These are phyloP conservation scores for Edaphochlamys debaryana DNA, from an alignment of 139 green algal species.

Conservation along the genomic window DNA sequence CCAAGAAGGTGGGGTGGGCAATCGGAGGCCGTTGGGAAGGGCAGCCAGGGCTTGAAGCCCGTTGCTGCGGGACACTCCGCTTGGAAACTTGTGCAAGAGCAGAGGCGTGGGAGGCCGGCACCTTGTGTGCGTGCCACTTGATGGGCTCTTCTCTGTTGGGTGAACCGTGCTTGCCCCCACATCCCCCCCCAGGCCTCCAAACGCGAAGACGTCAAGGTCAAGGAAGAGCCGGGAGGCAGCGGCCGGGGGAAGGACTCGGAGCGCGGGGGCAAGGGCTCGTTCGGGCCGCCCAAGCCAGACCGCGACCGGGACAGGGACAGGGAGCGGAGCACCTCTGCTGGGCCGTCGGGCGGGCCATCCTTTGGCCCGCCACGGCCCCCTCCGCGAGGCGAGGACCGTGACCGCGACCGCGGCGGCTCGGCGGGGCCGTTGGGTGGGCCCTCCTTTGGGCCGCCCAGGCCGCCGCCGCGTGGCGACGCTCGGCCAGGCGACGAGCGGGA, in stretches of 20 bases:
- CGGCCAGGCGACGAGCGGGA: not conserved
- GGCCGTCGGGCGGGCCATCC: conserved; percentile 1
- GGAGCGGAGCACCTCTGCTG: not conserved
- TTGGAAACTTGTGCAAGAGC: no score
- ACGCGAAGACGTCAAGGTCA: not conserved
- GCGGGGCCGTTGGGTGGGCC: not conserved
- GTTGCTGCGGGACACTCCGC: no score
- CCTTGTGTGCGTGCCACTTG: no score
- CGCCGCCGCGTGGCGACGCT: not conserved
- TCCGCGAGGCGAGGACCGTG: not conserved
- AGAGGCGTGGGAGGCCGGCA: no score
- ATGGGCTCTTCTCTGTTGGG: no score
- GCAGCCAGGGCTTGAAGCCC: no score
- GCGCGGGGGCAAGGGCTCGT: not conserved
- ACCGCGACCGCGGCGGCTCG: not conserved
- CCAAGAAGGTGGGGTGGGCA: conserved; percentile 11
- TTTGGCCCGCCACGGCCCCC: conserved; percentile 28
- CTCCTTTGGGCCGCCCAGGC: conserved; percentile 21
- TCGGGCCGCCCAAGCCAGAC: not conserved
- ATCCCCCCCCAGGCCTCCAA: no score
- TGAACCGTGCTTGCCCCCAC: no score
- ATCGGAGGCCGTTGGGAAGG: not conserved
- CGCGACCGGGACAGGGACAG: not conserved
- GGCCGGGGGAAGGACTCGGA: not conserved
- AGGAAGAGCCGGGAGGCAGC: not conserved